Conservation (phyloP, 2,329 filamentous ascomycete species). For the Acrocalymma vagum region DNA sequence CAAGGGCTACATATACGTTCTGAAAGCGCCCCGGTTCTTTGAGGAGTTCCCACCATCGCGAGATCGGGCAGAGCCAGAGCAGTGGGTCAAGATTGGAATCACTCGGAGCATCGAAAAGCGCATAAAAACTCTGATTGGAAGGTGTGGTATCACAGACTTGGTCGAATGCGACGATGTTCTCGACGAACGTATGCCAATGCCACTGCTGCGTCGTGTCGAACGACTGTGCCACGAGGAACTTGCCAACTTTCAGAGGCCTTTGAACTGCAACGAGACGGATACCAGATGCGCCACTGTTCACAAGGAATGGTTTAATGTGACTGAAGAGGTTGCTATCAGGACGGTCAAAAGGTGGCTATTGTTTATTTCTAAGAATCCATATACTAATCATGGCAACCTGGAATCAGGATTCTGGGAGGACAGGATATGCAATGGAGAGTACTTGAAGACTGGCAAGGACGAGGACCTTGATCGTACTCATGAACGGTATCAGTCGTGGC, state of each 20-base stretch:
- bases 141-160: slow-evolving; percentile 3
- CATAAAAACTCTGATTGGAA: not conserved
- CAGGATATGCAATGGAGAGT: slow-evolving; percentile 1
- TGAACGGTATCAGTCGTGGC: slow-evolving; percentile 2
- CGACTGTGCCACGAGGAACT: slow-evolving; percentile 4
- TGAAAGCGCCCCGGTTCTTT: slow-evolving; percentile 6
- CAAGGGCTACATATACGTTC: slow-evolving; percentile 3
- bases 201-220: slow-evolving; percentile 2
- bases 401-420: not conserved
- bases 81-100: slow-evolving; percentile 9
- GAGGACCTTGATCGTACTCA: slow-evolving; percentile 1
- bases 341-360: slow-evolving; percentile 4
- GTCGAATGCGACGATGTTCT: not conserved
- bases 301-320: slow-evolving; percentile 5
- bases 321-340: slow-evolving; percentile 1
- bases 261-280: not conserved
- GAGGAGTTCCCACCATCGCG: not conserved
- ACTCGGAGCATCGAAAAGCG: slow-evolving; percentile 1
- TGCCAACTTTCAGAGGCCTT: not conserved
- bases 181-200: not conserved
- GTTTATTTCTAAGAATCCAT: not conserved
- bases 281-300: slow-evolving; percentile 1
- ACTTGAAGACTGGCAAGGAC: not conserved
- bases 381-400: not conserved
- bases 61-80: too few relatives aligned